These are phyloP conservation scores for Ordospora pajunii DNA, from an alignment of 371 early-diverging fungal species.

Conservation along the genomic window DNA sequence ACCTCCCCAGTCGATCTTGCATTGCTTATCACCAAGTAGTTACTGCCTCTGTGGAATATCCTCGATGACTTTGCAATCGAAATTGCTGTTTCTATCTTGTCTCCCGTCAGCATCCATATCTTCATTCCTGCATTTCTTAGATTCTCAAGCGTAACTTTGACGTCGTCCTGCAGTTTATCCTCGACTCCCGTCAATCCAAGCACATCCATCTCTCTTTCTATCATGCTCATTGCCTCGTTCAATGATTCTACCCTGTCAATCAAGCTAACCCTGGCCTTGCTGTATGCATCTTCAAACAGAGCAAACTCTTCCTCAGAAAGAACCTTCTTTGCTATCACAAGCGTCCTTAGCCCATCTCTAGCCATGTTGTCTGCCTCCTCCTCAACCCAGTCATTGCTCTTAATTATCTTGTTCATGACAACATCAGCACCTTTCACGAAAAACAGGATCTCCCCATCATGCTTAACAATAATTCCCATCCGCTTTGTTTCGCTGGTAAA, in stretches of 20 bases:
- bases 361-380: slow-evolving; percentile 98
- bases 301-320: slow-evolving; percentile 65
- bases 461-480: slow-evolving; percentile 89
- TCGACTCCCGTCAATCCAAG: slow-evolving; percentile 96
- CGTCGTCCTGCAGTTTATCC: slow-evolving; percentile 89
- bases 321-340: slow-evolving; percentile 79
- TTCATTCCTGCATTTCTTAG: slow-evolving; percentile 86
- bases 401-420: slow-evolving; percentile 79
- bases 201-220: slow-evolving; percentile 78
- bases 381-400: slow-evolving; percentile 89
- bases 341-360: slow-evolving; percentile 87
- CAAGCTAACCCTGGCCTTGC: slow-evolving; percentile 64
- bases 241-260: slow-evolving; percentile 67
- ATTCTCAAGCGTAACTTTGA: slow-evolving; percentile 76
- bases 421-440: slow-evolving; percentile 93
- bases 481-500: slow-evolving; percentile 93
- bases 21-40: slow-evolving; percentile 43
- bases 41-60: slow-evolving; percentile 67
- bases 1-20: slow-evolving; percentile 37
- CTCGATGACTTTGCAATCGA: slow-evolving; percentile 84
- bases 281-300: slow-evolving; percentile 36
- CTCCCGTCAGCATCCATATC: slow-evolving; percentile 99
- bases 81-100: slow-evolving; percentile 97
- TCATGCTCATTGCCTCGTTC: slow-evolving; percentile 65
- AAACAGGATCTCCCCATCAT: slow-evolving; percentile 67